Percentiles rank a stretch among this genome's conserved stretches.
Conservation (phyloP, 331 rosid genomes). For the Prunus yedoensis region DNA sequence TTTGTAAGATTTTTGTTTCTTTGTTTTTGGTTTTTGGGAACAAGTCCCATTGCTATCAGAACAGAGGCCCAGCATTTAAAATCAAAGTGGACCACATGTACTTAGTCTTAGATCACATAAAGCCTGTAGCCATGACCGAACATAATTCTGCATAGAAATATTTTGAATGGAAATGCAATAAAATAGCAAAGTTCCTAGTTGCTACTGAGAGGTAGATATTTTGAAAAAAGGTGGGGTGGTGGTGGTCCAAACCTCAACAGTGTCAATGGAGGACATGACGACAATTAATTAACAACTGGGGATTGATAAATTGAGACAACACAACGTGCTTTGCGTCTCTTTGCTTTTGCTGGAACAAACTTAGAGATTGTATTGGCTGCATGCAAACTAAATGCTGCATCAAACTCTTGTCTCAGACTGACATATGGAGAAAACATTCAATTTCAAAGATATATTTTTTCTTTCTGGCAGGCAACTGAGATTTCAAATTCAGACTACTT, state of each 20-base stretch:
- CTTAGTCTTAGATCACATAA: neutral
- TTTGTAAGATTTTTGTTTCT: neutral
- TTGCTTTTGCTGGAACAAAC: constrained; percentile 2
- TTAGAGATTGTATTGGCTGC: neutral
- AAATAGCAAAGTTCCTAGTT: too few relatives aligned
- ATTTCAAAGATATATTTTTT: neutral
- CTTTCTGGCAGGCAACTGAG: neutral
- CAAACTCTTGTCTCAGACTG: neutral
- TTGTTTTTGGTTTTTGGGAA: neutral
- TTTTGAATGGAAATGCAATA: too few relatives aligned
- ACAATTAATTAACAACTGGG: neutral
- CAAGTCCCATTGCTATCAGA: neutral
- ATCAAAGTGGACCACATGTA: neutral
- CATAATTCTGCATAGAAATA: too few relatives aligned
- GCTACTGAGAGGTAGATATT: neutral
- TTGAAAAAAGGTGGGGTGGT: neutral
- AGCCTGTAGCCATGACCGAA: neutral
- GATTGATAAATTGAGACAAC: constrained; percentile 9
- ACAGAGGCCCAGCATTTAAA: neutral
- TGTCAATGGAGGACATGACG: constrained; percentile 15
- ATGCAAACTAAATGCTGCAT: neutral
- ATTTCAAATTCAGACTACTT: neutral
- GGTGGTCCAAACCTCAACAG: constrained; percentile 10
- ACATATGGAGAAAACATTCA: neutral
- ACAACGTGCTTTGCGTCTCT: neutral